A percentile compares a stretch with the other conserved stretches of the same genome.
Conservation (phyloP, 805 yeast genomes). For the Peterozyma toletana region DNA sequence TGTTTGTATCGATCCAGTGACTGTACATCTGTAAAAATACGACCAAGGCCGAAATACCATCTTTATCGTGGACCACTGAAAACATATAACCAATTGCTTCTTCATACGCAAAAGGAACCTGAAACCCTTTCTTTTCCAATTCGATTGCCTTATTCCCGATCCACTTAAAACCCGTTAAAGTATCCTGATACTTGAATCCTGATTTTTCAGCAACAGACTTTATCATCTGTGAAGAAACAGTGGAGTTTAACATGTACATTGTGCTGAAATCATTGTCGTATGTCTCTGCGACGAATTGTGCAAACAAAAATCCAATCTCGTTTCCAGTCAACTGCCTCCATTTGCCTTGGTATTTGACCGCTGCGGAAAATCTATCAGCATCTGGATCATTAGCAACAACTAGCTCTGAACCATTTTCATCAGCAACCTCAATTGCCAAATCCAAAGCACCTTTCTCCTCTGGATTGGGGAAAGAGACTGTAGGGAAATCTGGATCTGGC, state of each 20-base stretch:
- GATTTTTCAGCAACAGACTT: conserved; percentile 54
- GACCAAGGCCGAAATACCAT: conserved; percentile 77
- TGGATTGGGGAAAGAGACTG: conserved; percentile 90
- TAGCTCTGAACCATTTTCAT: conserved; percentile 35
- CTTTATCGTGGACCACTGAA: conserved; percentile 78
- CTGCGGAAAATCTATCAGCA: conserved; percentile 89
- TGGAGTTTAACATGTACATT: conserved; percentile 68
- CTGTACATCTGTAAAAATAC: conserved; percentile 68
- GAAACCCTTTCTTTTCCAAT: conserved; percentile 52
- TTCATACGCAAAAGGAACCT: conserved; percentile 86
- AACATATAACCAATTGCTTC: conserved; percentile 98
- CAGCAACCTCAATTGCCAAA: conserved; percentile 60
- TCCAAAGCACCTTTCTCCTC: conserved; percentile 91
- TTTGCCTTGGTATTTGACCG: conserved; percentile 39
- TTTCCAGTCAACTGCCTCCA: conserved; percentile 90
- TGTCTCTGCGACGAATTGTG: conserved; percentile 41
- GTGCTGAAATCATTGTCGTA: conserved; percentile 20
- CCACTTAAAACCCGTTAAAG: conserved; percentile 97
- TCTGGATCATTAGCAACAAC: conserved; percentile 95
- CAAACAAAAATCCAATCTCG: conserved; percentile 83
- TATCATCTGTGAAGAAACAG: conserved; percentile 86
- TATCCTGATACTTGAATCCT: conserved; percentile 65
- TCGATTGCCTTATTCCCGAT: conserved; percentile 84
- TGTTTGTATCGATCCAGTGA: conserved; percentile 33
- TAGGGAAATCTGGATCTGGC: conserved; percentile 83